phyloP scores from a whole-genome alignment of 2,329 filamentous ascomycete species.

The Pseudogymnoascus sp. region DNA sequence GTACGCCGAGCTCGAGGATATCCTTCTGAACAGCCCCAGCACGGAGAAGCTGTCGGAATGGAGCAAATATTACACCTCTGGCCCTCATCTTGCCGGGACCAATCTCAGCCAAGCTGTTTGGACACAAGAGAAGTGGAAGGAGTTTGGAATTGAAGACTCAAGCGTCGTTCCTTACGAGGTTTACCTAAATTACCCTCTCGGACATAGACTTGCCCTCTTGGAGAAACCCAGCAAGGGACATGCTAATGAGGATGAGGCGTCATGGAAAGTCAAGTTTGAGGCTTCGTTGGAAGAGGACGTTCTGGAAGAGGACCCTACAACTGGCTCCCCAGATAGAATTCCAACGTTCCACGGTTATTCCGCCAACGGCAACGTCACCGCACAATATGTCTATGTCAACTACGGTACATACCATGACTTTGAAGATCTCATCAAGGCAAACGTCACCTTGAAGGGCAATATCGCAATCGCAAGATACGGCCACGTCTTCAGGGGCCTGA shows the following conservation, averaged over 20 bases:
- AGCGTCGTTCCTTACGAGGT: slow-evolving; percentile 63
- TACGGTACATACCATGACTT: slow-evolving; percentile 84
- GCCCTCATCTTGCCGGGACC: slow-evolving; percentile 67
- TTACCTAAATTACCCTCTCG: slow-evolving; percentile 69
- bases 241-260: slow-evolving; percentile 46
- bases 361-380: slow-evolving; percentile 84
- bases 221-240: slow-evolving; percentile 28
- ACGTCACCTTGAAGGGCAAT: slow-evolving; percentile 70
- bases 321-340: slow-evolving; percentile 60
- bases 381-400: slow-evolving; percentile 79
- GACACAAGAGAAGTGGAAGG: slow-evolving; percentile 66
- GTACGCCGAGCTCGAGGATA: slow-evolving; percentile 45
- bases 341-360: slow-evolving; percentile 95
- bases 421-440: slow-evolving; percentile 68
- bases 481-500: slow-evolving; percentile 77
- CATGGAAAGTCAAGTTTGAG: slow-evolving; percentile 67
- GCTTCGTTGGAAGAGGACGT: slow-evolving; percentile 79
- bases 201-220: slow-evolving; percentile 60
- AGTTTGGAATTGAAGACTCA: slow-evolving; percentile 55
- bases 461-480: slow-evolving; percentile 85
- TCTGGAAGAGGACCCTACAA: slow-evolving; percentile 74
- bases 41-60: slow-evolving; percentile 55
- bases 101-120: slow-evolving; percentile 65
- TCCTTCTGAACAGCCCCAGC: slow-evolving; percentile 51
- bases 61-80: slow-evolving; percentile 70